Evolutionary conservation across 2,329 filamentous ascomycete genomes (phyloP).

Genomic region (Talaromyces funiculosus): DNA sequence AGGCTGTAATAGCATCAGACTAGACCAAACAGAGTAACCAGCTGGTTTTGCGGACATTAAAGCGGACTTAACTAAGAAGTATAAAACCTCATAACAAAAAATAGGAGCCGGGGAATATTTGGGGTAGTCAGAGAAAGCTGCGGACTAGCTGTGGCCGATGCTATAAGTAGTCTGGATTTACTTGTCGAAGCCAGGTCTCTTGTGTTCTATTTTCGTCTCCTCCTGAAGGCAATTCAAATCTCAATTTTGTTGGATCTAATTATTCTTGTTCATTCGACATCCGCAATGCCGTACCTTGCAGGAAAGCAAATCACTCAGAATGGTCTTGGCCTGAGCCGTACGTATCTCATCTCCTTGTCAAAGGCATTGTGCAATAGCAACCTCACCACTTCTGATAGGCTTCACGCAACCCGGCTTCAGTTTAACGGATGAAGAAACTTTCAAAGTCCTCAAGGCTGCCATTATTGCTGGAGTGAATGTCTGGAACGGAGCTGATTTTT

Average conservation of each 20-base stretch:
- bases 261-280: background rate
- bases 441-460: constrained; percentile 51
- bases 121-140: background rate
- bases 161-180: background rate
- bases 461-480: constrained; percentile 31
- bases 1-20: background rate
- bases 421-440: constrained; percentile 22
- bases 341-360: background rate
- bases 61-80: background rate
- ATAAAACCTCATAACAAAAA: background rate
- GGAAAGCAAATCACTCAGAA: constrained; percentile 22
- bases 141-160: background rate
- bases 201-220: background rate
- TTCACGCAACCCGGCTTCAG: constrained; percentile 20
- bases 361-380: constrained; percentile 1
- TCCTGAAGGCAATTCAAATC: background rate
- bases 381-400: constrained; percentile 15
- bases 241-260: background rate
- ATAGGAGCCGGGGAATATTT: background rate
- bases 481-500: constrained; percentile 38
- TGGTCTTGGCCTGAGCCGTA: constrained; percentile 24
- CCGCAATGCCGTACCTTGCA: constrained; percentile 13
- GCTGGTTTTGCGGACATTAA: constrained; percentile 2
- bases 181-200: background rate
- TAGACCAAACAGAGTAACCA: constrained; percentile 7